These are phyloP conservation scores for Acer yangbiense DNA, from an alignment of 345 rosid genomes.

Conservation along the genomic window DNA sequence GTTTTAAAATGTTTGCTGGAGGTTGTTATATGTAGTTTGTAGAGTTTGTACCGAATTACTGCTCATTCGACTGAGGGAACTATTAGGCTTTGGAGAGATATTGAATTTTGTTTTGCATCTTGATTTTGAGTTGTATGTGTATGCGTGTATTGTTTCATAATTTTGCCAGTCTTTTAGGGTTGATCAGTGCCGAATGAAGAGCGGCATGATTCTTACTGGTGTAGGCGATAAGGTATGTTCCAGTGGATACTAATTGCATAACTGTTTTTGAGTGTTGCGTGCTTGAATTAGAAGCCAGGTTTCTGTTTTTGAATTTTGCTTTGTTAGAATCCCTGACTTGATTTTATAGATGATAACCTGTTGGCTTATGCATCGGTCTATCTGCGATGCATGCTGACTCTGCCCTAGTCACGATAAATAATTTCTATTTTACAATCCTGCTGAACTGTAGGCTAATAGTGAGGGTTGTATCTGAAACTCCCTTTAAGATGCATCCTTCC, in stretches of 20 bases:
- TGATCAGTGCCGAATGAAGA: conserved; percentile 83
- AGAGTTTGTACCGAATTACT: no score
- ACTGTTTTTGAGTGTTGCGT: neutral
- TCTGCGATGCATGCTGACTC: neutral
- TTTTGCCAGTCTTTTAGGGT: conserved; percentile 44
- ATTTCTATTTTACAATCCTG: no score
- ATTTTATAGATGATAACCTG: neutral
- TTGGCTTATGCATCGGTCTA: neutral
- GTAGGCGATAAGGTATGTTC: conserved; percentile 83
- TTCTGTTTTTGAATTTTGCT: neutral
- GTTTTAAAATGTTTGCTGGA: no score
- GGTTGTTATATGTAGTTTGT: no score
- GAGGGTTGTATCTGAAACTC: no score
- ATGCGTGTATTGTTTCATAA: no score
- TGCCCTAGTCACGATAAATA: no score
- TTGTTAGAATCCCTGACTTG: neutral
- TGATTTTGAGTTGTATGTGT: neutral
- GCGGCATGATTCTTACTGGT: conserved; percentile 84
- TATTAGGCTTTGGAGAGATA: neutral
- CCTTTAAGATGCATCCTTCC: conserved; percentile 1
- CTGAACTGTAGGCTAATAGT: no score
- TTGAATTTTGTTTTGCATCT: neutral
- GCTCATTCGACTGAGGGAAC: no score
- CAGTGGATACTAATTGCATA: neutral
- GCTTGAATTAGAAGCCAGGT: neutral